A percentile compares a stretch with the other conserved stretches of the same genome.
phyloP scores from a whole-genome alignment of 2,329 filamentous ascomycete species.

The Leptosphaerulina australis region DNA sequence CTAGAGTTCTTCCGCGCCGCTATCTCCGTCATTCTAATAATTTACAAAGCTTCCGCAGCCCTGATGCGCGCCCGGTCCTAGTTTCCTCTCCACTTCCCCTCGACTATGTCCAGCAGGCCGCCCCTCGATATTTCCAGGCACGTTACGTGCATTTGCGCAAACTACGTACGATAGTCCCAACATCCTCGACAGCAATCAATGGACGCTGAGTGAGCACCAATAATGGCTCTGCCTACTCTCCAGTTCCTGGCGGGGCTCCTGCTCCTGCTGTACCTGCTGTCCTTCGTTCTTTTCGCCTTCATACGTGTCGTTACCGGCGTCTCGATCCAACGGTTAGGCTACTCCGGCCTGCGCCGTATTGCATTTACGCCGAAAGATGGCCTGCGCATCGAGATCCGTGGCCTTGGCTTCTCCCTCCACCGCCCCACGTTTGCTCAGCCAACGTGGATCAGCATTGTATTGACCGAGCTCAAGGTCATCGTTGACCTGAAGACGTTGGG shows the following conservation, averaged over 20 bases:
- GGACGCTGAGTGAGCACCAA: slow-evolving; percentile 31
- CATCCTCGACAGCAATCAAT: slow-evolving; percentile 22
- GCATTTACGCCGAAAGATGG: slow-evolving; percentile 90
- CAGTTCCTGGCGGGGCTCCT: slow-evolving; percentile 84
- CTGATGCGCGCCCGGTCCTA: slow-evolving; percentile 27
- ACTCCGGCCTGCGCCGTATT: slow-evolving; percentile 87
- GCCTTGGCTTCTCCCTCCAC: slow-evolving; percentile 85
- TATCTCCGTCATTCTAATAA: slow-evolving; percentile 19
- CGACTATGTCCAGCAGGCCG: slow-evolving; percentile 42
- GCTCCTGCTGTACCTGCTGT: slow-evolving; percentile 85
- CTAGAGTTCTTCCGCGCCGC: slow-evolving; percentile 20
- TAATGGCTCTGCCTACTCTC: slow-evolving; percentile 54
- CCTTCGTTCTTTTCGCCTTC: slow-evolving; percentile 92
- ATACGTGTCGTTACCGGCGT: slow-evolving; percentile 90
- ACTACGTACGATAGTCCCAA: slow-evolving; percentile 22
- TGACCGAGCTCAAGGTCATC: slow-evolving; percentile 84
- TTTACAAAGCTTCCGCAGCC: slow-evolving; percentile 18
- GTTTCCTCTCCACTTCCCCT: slow-evolving; percentile 17
- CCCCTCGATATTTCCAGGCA: slow-evolving; percentile 27
- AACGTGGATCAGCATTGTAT: slow-evolving; percentile 90
- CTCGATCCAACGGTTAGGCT: slow-evolving; percentile 94
- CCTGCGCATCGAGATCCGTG: slow-evolving; percentile 84
- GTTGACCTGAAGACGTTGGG: slow-evolving; percentile 73
- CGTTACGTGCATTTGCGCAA: slow-evolving; percentile 37
- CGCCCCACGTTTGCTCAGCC: slow-evolving; percentile 95